A percentile compares a stretch with the other conserved stretches of the same genome.
Conservation (phyloP, 148 eudicot species). For the Rhododendron simsii region DNA sequence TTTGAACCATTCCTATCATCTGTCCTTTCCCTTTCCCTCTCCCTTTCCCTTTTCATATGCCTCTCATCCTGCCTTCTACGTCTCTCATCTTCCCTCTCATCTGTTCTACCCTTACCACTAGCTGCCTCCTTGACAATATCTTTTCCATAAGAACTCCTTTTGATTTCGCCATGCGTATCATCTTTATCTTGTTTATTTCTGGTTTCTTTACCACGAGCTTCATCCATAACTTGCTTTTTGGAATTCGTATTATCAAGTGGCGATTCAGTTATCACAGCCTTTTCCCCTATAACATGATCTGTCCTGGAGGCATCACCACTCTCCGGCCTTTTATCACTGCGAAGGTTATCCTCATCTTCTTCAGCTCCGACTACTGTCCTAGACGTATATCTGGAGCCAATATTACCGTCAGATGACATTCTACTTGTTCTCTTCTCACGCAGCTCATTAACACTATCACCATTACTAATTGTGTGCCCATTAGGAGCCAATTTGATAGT, state of each 20-base stretch:
- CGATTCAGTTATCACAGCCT: constrained; percentile 32
- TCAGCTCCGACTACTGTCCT: constrained; percentile 10
- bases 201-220: constrained; percentile 36
- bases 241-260: constrained; percentile 21
- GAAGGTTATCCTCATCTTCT: constrained; percentile 24
- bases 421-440: constrained; percentile 19
- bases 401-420: constrained; percentile 18
- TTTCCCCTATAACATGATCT: constrained; percentile 26
- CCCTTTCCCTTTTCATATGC: constrained; percentile 37
- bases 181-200: constrained; percentile 35
- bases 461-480: constrained; percentile 17
- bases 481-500: constrained; percentile 20
- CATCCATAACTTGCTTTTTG: constrained; percentile 32
- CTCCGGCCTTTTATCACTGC: constrained; percentile 18
- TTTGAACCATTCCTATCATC: constrained; percentile 42
- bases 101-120: constrained; percentile 34
- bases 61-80: constrained; percentile 49
- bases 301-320: constrained; percentile 32
- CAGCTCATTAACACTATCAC: constrained; percentile 13
- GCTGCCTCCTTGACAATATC: constrained; percentile 33
- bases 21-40: constrained; percentile 47
- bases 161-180: constrained; percentile 46
- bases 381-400: constrained; percentile 20
- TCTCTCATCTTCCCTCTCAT: constrained; percentile 42
- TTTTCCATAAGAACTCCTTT: constrained; percentile 40